Evolutionary conservation across 495 filamentous ascomycete genomes (phyloP).

Genomic region (Echria macrotheca): DNA sequence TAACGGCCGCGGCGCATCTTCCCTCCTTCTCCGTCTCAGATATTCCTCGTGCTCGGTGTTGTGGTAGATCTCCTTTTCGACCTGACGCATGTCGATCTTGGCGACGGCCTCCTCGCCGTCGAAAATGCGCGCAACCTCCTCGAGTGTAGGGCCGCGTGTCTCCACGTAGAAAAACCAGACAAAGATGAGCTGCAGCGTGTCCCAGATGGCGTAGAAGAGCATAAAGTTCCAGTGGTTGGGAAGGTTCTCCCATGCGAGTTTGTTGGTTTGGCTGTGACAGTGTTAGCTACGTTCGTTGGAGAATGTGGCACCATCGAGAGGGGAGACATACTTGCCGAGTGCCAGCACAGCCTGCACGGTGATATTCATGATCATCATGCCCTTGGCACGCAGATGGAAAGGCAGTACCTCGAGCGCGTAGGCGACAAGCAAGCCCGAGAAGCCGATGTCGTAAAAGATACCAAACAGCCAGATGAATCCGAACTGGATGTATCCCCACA

Average conservation of each 20-base stretch:
- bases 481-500: conserved; percentile 47
- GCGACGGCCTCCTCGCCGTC: conserved; percentile 53
- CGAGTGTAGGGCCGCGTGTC: conserved; percentile 58
- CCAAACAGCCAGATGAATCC: conserved; percentile 59
- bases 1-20: neutral
- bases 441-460: conserved; percentile 56
- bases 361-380: conserved; percentile 60
- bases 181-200: conserved; percentile 51
- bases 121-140: conserved; percentile 57
- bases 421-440: conserved; percentile 58
- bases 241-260: conserved; percentile 53
- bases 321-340: conserved; percentile 43
- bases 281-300: conserved; percentile 13
- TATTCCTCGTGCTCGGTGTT: conserved; percentile 25
- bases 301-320: no score
- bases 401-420: conserved; percentile 64
- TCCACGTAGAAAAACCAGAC: conserved; percentile 67
- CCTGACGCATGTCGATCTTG: conserved; percentile 41
- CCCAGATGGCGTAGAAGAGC: conserved; percentile 59
- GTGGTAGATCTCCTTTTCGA: conserved; percentile 42
- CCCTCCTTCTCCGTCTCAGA: conserved; percentile 8
- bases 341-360: conserved; percentile 56
- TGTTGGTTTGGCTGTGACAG: conserved; percentile 50
- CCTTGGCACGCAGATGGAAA: conserved; percentile 64
- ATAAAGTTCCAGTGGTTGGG: conserved; percentile 56